Evolutionary conservation across 2,329 filamentous ascomycete species (phyloP), one percentile per base, ranked within the genome.

Genomic region (Macroventuria anomochaeta): DNA sequence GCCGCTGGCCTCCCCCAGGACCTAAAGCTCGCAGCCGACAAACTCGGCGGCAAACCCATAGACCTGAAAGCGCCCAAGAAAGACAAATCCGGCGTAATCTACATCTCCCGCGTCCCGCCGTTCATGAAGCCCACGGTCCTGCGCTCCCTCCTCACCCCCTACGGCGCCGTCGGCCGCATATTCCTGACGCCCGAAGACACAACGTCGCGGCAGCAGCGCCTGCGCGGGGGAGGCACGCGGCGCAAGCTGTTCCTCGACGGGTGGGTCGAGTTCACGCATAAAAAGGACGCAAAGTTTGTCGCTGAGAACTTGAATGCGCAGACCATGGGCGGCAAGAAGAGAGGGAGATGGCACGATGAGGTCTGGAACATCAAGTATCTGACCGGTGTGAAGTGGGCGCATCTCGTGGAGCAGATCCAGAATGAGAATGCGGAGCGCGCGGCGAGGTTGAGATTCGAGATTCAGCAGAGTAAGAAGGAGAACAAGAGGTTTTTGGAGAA

Each of bases 71-170:
- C 33, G 75, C 89, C 54, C 80, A 83, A 34, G 85, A 88, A 70
- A 87, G 89, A 76, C 63, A 88, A 87, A 70, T 91, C 89, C 0
- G 91, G 91, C 58, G 89, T 96, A 11, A 81, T 95, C 55, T 96
- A 95, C 76, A 81, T 96, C 57, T 93, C 90, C 4, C 86, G 91
- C 54, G 85, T 95, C 58, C 91, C 91, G 3, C 91, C 91, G 0
- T 96, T 93, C 75, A 95, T 96, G 90, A 93, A 92, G 67, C 90
- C 90, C 6, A 79, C 81, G 44, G 93, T 93, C 69, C 80, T 95
- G 33, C 86, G 89, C 61, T 86, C 87, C 15, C 85, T 92, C 12
- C 84, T 95, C 47, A 82, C 87, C 57, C 88, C 87, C 8, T 91
- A 91, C 75, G 91, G 91, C 55, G 80, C 81, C 32, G 85, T 93